These are phyloP conservation scores for Nyssa sinensis DNA, from an alignment of 148 eudicot genomes.

Conservation along the genomic window DNA sequence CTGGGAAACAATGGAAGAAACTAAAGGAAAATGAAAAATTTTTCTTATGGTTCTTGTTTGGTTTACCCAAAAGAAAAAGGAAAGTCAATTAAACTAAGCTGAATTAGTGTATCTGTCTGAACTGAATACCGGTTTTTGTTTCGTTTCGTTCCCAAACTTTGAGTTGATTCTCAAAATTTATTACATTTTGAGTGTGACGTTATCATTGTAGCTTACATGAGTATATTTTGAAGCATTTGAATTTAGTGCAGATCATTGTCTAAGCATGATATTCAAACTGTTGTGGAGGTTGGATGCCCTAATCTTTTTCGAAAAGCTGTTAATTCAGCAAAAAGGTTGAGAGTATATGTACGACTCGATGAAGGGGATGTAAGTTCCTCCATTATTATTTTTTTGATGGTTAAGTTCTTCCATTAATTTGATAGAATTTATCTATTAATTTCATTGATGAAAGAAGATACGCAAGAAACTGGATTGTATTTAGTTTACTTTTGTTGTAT, in stretches of 20 bases:
- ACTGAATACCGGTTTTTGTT: no score
- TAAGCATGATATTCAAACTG: constrained; percentile 49
- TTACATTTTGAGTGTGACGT: not conserved
- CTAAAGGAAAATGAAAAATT: not conserved
- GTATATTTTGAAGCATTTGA: not conserved
- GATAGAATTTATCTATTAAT: constrained; percentile 5
- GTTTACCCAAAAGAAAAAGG: not conserved
- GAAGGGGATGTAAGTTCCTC: constrained; percentile 75
- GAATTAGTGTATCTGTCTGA: not conserved
- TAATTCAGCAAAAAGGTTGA: constrained; percentile 86
- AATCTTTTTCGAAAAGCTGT: constrained; percentile 72
- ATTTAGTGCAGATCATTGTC: constrained; percentile 55
- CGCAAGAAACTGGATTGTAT: no score
- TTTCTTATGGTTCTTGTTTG: not conserved
- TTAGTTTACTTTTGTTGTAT: not conserved
- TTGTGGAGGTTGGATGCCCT: constrained; percentile 86
- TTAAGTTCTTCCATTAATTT: not conserved
- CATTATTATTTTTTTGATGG: no score
- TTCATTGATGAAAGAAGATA: not conserved
- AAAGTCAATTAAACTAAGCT: not conserved
- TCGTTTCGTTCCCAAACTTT: not conserved
- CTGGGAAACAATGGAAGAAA: not conserved
- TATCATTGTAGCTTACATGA: not conserved
- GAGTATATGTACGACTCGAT: constrained; percentile 57
- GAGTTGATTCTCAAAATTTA: not conserved